These are phyloP conservation scores for Epichloe sp. DNA, from an alignment of 2,329 filamentous ascomycete species.

Conservation along the genomic window DNA sequence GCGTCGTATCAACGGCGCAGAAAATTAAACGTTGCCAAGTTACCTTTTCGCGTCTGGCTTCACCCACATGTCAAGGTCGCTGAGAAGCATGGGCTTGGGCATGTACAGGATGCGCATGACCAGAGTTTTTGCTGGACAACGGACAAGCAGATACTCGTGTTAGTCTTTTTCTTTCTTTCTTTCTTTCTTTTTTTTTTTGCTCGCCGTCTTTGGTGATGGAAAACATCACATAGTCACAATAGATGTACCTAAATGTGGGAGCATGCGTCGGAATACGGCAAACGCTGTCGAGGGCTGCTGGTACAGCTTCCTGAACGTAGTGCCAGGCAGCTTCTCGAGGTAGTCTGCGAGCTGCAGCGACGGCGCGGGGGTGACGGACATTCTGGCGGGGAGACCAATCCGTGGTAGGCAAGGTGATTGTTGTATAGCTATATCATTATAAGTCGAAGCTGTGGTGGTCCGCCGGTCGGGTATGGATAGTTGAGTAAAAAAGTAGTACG, in stretches of 20 bases:
- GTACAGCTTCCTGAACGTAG: slow-evolving; percentile 83
- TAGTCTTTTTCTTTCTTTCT: background rate
- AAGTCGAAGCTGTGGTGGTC: background rate
- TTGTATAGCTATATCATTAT: slow-evolving; percentile 9
- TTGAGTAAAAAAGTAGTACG: background rate
- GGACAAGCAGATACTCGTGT: background rate
- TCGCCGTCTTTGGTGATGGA: too few species aligned
- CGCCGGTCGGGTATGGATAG: background rate
- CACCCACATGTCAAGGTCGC: slow-evolving; percentile 78
- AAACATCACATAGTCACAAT: background rate
- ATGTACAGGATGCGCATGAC: slow-evolving; percentile 94
- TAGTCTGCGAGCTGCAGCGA: slow-evolving; percentile 67
- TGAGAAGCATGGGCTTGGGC: slow-evolving; percentile 63
- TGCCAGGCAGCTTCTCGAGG: slow-evolving; percentile 79
- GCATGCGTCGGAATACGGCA: slow-evolving; percentile 93
- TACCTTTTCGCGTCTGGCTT: slow-evolving; percentile 44
- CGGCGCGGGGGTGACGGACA: slow-evolving; percentile 33
- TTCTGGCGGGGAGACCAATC: slow-evolving; percentile 20
- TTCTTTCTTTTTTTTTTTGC: too few species aligned
- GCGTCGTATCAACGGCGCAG: background rate
- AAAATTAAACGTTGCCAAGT: background rate
- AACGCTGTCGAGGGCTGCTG: slow-evolving; percentile 90
- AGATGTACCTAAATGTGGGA: slow-evolving; percentile 69
- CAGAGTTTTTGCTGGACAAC: slow-evolving; percentile 65
- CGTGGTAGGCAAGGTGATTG: slow-evolving; percentile 9